phyloP scores from a whole-genome alignment of 768 basidiomycete genomes.

The Russula lepida region DNA sequence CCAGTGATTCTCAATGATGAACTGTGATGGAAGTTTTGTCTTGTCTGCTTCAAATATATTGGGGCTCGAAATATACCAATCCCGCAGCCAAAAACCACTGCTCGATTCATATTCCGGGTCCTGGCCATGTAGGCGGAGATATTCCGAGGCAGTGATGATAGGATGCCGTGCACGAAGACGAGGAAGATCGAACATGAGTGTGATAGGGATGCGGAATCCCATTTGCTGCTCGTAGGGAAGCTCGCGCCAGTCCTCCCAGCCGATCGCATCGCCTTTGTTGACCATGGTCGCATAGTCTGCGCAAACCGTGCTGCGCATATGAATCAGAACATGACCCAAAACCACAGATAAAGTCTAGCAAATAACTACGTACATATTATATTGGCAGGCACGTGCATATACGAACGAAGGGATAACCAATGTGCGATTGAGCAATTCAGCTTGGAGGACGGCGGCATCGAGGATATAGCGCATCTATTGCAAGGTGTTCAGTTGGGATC shows the following conservation, averaged over 20 bases:
- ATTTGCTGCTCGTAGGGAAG: slow-evolving; percentile 32
- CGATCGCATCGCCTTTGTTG: slow-evolving; percentile 37
- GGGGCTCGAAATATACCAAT: slow-evolving; percentile 29
- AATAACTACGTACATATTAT: slow-evolving; percentile 27
- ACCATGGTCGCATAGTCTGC: slow-evolving; percentile 37
- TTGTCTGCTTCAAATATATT: slow-evolving; percentile 24
- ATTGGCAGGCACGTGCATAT: slow-evolving; percentile 41
- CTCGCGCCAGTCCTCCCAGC: slow-evolving; percentile 35
- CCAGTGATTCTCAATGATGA: slow-evolving; percentile 32
- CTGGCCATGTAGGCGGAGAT: slow-evolving; percentile 34
- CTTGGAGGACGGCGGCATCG: slow-evolving; percentile 37
- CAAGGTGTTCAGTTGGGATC: not conserved
- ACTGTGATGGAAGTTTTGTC: slow-evolving; percentile 25
- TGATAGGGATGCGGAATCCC: slow-evolving; percentile 31
- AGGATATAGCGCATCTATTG: slow-evolving; percentile 41
- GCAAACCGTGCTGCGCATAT: slow-evolving; percentile 28
- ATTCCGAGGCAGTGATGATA: slow-evolving; percentile 38
- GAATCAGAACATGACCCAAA: not conserved
- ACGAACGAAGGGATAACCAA: slow-evolving; percentile 38
- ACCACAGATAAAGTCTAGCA: slow-evolving; percentile 2
- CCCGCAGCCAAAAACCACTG: slow-evolving; percentile 34
- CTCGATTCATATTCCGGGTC: slow-evolving; percentile 29
- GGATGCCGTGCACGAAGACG: slow-evolving; percentile 32
- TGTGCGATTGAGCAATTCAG: slow-evolving; percentile 36
- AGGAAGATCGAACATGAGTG: slow-evolving; percentile 37